Conservation (phyloP, 2,329 filamentous ascomycete genomes). For the Mycocentrospora acerina region DNA sequence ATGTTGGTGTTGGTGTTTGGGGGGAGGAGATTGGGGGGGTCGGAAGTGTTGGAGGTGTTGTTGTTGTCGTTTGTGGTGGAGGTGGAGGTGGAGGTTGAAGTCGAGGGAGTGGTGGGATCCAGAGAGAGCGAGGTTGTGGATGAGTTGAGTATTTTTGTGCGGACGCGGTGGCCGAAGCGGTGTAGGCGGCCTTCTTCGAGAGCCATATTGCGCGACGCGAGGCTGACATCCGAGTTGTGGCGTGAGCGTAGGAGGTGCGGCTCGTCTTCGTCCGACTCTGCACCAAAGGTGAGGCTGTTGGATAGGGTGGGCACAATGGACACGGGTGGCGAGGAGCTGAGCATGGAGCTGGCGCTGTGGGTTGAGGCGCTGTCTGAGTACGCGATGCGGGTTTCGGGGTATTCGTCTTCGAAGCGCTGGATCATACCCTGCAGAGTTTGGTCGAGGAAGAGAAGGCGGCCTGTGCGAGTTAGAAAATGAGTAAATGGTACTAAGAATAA, state of each 20-base stretch:
- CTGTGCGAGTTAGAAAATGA: slow-evolving; percentile 44
- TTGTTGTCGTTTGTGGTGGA: too few relatives aligned
- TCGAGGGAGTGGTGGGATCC: too few relatives aligned
- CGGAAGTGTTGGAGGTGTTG: too few relatives aligned
- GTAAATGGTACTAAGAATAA: not conserved
- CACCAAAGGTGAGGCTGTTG: slow-evolving; percentile 23
- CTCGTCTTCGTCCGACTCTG: slow-evolving; percentile 46
- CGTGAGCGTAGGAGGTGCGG: slow-evolving; percentile 55
- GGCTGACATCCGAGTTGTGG: slow-evolving; percentile 66
- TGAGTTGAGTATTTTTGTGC: slow-evolving; percentile 60
- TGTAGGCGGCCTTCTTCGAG: slow-evolving; percentile 72
- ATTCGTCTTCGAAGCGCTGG: slow-evolving; percentile 93
- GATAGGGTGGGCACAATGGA: slow-evolving; percentile 35
- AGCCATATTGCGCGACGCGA: slow-evolving; percentile 64
- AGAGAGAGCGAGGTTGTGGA: too few relatives aligned
- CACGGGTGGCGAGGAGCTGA: slow-evolving; percentile 32
- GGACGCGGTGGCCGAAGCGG: slow-evolving; percentile 66
- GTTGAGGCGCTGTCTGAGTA: slow-evolving; percentile 31
- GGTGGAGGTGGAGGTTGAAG: too few relatives aligned
- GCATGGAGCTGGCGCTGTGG: slow-evolving; percentile 33
- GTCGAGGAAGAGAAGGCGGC: slow-evolving; percentile 81
- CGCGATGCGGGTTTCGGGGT: slow-evolving; percentile 75
- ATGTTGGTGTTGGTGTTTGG: slow-evolving; percentile 21
- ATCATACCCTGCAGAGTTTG: slow-evolving; percentile 88
- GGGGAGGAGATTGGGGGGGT: too few relatives aligned